Conservation (phyloP, 495 filamentous ascomycete species). For the Neurospora sp. region DNA sequence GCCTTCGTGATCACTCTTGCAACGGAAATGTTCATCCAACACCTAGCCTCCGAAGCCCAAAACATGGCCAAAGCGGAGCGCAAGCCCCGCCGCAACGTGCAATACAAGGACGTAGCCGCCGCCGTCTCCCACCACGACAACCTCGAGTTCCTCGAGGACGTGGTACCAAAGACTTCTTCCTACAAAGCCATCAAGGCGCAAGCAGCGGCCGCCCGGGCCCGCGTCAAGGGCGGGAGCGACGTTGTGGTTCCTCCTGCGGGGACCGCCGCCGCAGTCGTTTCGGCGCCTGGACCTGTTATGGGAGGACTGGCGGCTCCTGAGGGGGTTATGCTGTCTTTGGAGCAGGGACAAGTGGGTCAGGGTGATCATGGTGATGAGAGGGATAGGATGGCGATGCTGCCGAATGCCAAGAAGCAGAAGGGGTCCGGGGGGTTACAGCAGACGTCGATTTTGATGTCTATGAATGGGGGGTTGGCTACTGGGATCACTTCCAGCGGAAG, state of each 20-base stretch:
- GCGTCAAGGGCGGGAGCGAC: slow-evolving; percentile 22
- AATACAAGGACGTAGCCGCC: slow-evolving; percentile 93
- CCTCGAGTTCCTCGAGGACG: slow-evolving; percentile 88
- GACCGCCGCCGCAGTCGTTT: not conserved
- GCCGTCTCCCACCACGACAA: slow-evolving; percentile 85
- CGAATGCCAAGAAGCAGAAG: slow-evolving; percentile 32
- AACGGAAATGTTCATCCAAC: slow-evolving; percentile 95
- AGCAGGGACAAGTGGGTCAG: not conserved
- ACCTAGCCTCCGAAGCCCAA: slow-evolving; percentile 74
- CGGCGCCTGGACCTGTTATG: not conserved
- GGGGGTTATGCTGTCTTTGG: not conserved
- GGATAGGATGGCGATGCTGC: slow-evolving; percentile 1
- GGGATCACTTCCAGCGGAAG: slow-evolving; percentile 16
- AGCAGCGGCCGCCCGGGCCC: slow-evolving; percentile 30
- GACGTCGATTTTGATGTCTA: not conserved
- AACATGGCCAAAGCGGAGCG: slow-evolving; percentile 82
- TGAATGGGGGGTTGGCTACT: not conserved
- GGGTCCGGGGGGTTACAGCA: slow-evolving; percentile 7
- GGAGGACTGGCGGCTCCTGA: not conserved
- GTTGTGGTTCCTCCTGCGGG: not conserved
- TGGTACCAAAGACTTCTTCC: slow-evolving; percentile 75
- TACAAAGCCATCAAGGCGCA: slow-evolving; percentile 67
- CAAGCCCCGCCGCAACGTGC: slow-evolving; percentile 86
- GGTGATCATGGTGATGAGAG: not conserved
- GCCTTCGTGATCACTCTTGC: slow-evolving; percentile 92